These are phyloP conservation scores for Pseudogymnoascus sp. DNA, from an alignment of 2,329 filamentous ascomycete species.

Conservation along the genomic window DNA sequence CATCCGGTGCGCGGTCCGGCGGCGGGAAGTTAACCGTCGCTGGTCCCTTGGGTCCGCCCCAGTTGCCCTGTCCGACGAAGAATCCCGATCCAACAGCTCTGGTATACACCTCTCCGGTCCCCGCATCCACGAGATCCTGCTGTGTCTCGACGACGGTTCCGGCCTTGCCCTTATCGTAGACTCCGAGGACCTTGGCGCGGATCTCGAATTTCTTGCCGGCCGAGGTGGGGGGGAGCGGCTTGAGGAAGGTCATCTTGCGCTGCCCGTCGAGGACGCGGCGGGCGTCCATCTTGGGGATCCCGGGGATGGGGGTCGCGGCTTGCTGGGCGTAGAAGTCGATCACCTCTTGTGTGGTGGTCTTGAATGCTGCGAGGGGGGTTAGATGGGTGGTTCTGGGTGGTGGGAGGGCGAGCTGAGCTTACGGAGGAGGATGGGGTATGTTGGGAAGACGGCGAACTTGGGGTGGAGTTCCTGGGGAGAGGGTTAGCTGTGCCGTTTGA, in stretches of 20 bases:
- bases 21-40: constrained; percentile 73
- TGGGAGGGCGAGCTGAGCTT: constrained; percentile 9
- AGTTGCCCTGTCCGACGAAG: constrained; percentile 63
- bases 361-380: constrained; percentile 46
- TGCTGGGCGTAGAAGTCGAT: constrained; percentile 62
- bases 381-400: background rate
- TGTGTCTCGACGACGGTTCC: constrained; percentile 63
- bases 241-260: constrained; percentile 55
- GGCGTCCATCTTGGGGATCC: constrained; percentile 58
- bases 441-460: constrained; percentile 80
- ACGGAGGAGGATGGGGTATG: constrained; percentile 34
- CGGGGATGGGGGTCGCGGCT: constrained; percentile 48
- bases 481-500: constrained; percentile 10
- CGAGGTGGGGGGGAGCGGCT: constrained; percentile 54
- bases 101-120: constrained; percentile 54
- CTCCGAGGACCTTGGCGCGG: constrained; percentile 56
- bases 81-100: constrained; percentile 55
- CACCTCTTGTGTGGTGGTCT: constrained; percentile 57
- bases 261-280: constrained; percentile 61
- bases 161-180: constrained; percentile 67
- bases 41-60: constrained; percentile 87
- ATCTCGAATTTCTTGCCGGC: constrained; percentile 57
- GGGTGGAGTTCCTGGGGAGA: constrained; percentile 72
- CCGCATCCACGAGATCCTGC: constrained; percentile 54
- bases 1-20: constrained; percentile 62